Evolutionary conservation across 2,329 filamentous ascomycete species (phyloP).

Genomic region (Talaromyces sp.): DNA sequence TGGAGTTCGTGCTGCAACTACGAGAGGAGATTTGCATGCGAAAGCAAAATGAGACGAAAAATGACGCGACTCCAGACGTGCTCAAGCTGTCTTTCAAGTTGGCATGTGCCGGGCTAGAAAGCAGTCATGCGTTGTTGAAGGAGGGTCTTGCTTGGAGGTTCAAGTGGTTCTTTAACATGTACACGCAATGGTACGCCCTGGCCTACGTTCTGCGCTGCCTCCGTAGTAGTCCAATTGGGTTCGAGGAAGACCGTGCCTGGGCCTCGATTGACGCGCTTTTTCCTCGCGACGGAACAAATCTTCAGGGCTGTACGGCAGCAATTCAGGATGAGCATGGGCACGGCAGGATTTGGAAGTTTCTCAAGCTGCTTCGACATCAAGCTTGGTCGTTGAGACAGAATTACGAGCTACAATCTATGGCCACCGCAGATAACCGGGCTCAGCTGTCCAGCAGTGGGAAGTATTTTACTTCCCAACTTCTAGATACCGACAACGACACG

Average conservation of each 20-base stretch:
- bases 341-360: conserved; percentile 13
- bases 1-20: conserved; percentile 15
- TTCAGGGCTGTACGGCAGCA: not conserved
- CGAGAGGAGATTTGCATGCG: conserved; percentile 14
- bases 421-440: not conserved
- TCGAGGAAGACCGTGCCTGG: conserved; percentile 14
- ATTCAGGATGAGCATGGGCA: conserved; percentile 11
- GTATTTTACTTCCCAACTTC: not conserved
- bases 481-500: not conserved
- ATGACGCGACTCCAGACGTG: conserved; percentile 7
- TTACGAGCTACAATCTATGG: not conserved
- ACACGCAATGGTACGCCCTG: conserved; percentile 19
- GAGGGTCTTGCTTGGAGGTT: conserved; percentile 11
- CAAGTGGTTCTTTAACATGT: conserved; percentile 18
- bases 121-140: conserved; percentile 11
- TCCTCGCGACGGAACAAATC: conserved; percentile 8
- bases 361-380: conserved; percentile 13
- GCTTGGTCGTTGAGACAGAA: conserved; percentile 9
- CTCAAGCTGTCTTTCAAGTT: conserved; percentile 14
- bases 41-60: conserved; percentile 5
- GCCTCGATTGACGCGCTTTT: conserved; percentile 14
- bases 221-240: conserved; percentile 10
- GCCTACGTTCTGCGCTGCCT: conserved; percentile 19
- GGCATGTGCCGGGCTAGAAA: conserved; percentile 15
- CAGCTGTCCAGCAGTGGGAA: not conserved